Conservation (phyloP, 1,284 basidiomycete genomes). For the Inonotus hispidus region DNA sequence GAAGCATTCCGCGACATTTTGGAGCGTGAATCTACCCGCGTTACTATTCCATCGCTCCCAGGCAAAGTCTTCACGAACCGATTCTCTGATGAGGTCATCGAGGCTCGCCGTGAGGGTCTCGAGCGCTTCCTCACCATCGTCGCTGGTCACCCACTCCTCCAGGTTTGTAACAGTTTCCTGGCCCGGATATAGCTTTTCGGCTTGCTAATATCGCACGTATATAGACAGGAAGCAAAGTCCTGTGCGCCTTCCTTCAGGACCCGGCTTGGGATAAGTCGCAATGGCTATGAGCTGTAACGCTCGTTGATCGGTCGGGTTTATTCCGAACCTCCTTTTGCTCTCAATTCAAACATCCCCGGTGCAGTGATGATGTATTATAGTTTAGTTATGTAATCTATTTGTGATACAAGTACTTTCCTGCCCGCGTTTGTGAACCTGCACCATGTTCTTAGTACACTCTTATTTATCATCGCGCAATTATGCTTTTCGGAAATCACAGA, state of each 20-base stretch:
- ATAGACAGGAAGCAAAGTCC: slow-evolving; percentile 94
- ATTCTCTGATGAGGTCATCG: slow-evolving; percentile 98
- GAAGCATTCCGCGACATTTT: slow-evolving; percentile 98
- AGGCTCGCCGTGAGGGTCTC: slow-evolving; percentile 85
- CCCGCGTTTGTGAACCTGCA: not conserved
- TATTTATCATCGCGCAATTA: not conserved
- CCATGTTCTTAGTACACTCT: not conserved
- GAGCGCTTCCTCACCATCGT: slow-evolving; percentile 96
- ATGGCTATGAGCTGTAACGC: slow-evolving; percentile 49
- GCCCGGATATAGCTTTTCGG: not conserved
- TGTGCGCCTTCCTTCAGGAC: slow-evolving; percentile 95
- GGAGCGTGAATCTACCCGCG: slow-evolving; percentile 93
- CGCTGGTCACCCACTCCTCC: slow-evolving; percentile 93
- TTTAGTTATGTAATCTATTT: not conserved
- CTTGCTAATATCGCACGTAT: not conserved
- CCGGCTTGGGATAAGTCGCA: slow-evolving; percentile 78
- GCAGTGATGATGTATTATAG: slow-evolving; percentile 8
- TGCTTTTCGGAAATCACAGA: not conserved
- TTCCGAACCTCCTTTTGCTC: not conserved
- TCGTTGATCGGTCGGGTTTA: not conserved
- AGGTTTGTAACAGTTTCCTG: slow-evolving; percentile 47
- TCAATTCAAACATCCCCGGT: not conserved
- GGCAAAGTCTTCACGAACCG: slow-evolving; percentile 96
- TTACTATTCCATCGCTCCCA: slow-evolving; percentile 95
- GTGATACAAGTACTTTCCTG: not conserved